A percentile compares a stretch with the other conserved stretches of the same genome.
Evolutionary conservation across 1,284 basidiomycete species (phyloP).

Genomic region (Cutaneotrichosporon sp.): DNA sequence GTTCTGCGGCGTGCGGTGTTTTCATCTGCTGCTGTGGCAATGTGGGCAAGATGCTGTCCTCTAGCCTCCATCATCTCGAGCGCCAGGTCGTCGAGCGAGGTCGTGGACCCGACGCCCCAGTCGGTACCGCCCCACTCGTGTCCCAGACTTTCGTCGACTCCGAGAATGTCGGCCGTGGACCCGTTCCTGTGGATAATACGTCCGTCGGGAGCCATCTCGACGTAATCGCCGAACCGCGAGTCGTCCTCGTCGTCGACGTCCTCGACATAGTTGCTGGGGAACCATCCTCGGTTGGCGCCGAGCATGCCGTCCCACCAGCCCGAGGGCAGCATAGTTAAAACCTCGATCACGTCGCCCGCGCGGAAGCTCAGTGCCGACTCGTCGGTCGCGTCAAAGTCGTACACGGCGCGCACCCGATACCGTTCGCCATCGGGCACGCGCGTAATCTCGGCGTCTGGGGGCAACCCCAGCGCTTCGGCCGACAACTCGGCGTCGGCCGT

Average conservation of each 20-base stretch:
- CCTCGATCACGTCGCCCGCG: constrained; percentile 86
- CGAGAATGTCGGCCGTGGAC: constrained; percentile 21
- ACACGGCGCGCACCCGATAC: constrained; percentile 72
- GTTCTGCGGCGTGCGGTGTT: neutral
- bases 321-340: constrained; percentile 80
- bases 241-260: constrained; percentile 62
- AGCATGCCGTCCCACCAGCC: constrained; percentile 99
- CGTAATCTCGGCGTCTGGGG: constrained; percentile 12
- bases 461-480: constrained; percentile 11
- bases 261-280: constrained; percentile 91
- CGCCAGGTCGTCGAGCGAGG: constrained; percentile 31
- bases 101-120: constrained; percentile 15
- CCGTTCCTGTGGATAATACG: constrained; percentile 52
- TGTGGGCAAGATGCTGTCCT: neutral
- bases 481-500: constrained; percentile 4
- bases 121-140: constrained; percentile 20
- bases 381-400: constrained; percentile 86
- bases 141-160: constrained; percentile 26
- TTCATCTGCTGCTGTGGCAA: neutral
- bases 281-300: constrained; percentile 87
- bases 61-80: constrained; percentile 31
- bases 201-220: constrained; percentile 60
- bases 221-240: constrained; percentile 5
- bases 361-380: constrained; percentile 80
- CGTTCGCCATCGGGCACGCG: constrained; percentile 18